phyloP scores from a whole-genome alignment of 176 grass and related monocot species.

The Hsuehochloa calcarea region DNA sequence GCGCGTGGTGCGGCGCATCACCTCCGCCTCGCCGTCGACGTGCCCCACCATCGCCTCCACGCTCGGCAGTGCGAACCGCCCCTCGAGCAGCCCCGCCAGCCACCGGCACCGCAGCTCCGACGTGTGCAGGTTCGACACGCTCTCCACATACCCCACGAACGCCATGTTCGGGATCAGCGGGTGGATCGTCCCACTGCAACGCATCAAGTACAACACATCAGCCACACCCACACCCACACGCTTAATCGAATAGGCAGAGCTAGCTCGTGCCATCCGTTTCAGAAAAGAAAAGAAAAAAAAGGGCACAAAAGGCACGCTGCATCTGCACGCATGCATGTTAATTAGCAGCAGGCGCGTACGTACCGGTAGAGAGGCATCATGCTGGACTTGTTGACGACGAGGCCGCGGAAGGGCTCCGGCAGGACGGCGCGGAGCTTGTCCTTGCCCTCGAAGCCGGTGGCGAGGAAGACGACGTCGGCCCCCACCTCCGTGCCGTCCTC shows the following conservation, averaged over 20 bases:
- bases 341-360: neutral
- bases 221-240: too few relatives aligned
- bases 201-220: too few relatives aligned
- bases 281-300: too few relatives aligned
- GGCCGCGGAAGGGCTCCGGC: conserved; percentile 57
- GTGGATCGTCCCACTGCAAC: conserved; percentile 76
- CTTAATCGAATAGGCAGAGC: too few relatives aligned
- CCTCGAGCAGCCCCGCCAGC: conserved; percentile 70
- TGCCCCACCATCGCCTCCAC: conserved; percentile 59
- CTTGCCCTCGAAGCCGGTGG: conserved; percentile 96
- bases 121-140: conserved; percentile 97
- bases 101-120: conserved; percentile 93
- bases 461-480: conserved; percentile 94
- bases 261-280: too few relatives aligned
- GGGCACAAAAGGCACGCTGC: neutral
- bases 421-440: conserved; percentile 75
- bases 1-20: conserved; percentile 80
- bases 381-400: conserved; percentile 53
- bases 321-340: neutral
- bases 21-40: conserved; percentile 61
- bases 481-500: conserved; percentile 64
- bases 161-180: conserved; percentile 95
- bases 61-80: conserved; percentile 54
- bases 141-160: conserved; percentile 97
- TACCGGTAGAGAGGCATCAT: conserved; percentile 95